phyloP scores from a whole-genome alignment of 2,329 filamentous ascomycete genomes.

The Colletotrichum sp. region DNA sequence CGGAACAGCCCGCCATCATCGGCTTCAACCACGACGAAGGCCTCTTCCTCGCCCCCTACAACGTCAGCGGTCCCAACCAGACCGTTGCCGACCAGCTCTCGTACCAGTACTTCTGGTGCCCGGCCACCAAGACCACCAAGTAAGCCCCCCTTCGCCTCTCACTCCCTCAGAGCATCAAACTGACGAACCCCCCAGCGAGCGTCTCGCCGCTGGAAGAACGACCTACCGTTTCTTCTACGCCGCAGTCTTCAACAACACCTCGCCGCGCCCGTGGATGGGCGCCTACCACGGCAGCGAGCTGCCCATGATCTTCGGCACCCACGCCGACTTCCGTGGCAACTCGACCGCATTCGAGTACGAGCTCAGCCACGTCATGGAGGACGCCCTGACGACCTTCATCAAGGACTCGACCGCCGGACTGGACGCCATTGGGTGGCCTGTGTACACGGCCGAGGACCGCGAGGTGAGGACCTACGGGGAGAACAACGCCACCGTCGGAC shows the following conservation, averaged over 20 bases:
- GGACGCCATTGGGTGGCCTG: conserved; percentile 9
- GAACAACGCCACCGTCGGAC: background rate
- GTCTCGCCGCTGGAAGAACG: conserved; percentile 9
- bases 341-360: conserved; percentile 18
- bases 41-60: conserved; percentile 14
- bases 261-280: conserved; percentile 28
- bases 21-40: conserved; percentile 16
- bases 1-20: conserved; percentile 1
- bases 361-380: conserved; percentile 18
- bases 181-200: background rate
- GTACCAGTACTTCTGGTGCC: conserved; percentile 16
- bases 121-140: conserved; percentile 15
- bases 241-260: conserved; percentile 33
- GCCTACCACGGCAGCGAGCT: conserved; percentile 35
- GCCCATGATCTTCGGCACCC: conserved; percentile 36
- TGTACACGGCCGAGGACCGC: conserved; percentile 1
- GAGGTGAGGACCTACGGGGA: conserved; percentile 12
- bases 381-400: conserved; percentile 10
- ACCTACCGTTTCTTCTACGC: conserved; percentile 31
- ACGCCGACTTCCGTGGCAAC: conserved; percentile 23
- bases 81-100: conserved; percentile 1
- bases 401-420: conserved; percentile 7
- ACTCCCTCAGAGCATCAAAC: background rate
- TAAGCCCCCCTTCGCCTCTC: background rate
- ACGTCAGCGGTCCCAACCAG: conserved; percentile 3